These are phyloP conservation scores for Cylindricascospora bacillispora DNA, from an alignment of 1,139 yeast genomes.

Conservation along the genomic window DNA sequence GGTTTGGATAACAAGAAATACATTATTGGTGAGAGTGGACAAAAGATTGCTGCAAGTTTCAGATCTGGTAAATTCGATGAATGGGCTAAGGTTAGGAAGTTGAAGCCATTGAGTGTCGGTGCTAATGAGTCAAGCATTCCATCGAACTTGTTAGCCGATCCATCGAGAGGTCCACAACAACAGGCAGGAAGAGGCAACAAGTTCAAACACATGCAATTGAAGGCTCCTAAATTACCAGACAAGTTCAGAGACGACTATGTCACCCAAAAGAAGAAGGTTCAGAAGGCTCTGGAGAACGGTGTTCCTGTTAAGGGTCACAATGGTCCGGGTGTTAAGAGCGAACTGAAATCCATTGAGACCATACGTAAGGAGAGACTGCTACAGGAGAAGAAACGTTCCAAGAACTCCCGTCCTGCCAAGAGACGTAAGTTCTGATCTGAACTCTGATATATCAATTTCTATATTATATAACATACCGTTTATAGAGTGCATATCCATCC, in stretches of 20 bases:
- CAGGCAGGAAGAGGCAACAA: conserved; percentile 26
- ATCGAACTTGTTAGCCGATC: conserved; percentile 19
- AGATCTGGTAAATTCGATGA: conserved; percentile 84
- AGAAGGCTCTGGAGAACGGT: conserved; percentile 70
- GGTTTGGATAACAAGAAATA: conserved; percentile 67
- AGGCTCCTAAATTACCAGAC: conserved; percentile 85
- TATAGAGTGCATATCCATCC: neutral
- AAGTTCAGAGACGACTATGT: conserved; percentile 79
- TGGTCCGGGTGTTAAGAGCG: conserved; percentile 39
- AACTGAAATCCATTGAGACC: conserved; percentile 56
- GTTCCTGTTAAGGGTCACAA: conserved; percentile 57
- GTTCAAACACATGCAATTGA: conserved; percentile 60
- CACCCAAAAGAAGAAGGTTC: conserved; percentile 72
- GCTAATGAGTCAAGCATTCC: conserved; percentile 33
- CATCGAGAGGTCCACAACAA: conserved; percentile 14
- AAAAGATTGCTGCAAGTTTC: conserved; percentile 82
- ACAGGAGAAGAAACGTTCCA: conserved; percentile 63
- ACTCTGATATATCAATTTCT: too few species aligned
- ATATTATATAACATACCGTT: conserved; percentile 1
- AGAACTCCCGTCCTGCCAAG: conserved; percentile 75
- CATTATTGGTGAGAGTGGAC: conserved; percentile 92
- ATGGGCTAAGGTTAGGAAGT: conserved; percentile 69
- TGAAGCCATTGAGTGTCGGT: conserved; percentile 43
- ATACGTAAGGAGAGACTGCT: conserved; percentile 65
- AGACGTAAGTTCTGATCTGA: conserved; percentile 24